Conservation (phyloP, 2,329 filamentous ascomycete species). For the Trichophyton schoenleinii region DNA sequence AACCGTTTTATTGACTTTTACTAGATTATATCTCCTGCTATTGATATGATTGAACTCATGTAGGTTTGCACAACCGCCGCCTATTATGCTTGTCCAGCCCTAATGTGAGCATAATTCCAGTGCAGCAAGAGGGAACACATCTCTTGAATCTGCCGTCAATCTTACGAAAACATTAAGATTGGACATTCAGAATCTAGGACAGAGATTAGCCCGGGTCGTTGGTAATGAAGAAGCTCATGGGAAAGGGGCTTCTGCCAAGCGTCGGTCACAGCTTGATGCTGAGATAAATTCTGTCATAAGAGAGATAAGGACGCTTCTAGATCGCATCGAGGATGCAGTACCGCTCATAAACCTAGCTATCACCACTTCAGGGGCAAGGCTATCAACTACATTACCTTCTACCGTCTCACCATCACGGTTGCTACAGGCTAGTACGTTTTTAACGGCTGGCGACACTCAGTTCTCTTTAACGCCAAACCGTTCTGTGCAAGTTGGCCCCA, state of each 20-base stretch:
- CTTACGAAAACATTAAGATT: conserved; percentile 71
- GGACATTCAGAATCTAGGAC: conserved; percentile 70
- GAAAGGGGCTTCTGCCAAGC: conserved; percentile 27
- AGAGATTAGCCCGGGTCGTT: conserved; percentile 55
- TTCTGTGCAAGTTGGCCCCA: conserved; percentile 71
- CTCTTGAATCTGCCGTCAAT: conserved; percentile 70
- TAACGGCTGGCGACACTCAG: conserved; percentile 74
- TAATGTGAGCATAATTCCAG: conserved; percentile 23
- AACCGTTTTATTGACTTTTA: conserved; percentile 1
- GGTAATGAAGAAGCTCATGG: conserved; percentile 42
- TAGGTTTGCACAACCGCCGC: conserved; percentile 26
- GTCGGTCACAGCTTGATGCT: conserved; percentile 45
- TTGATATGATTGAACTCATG: conserved; percentile 88
- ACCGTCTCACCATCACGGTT: conserved; percentile 82
- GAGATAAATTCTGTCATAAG: conserved; percentile 58
- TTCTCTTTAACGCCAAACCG: conserved; percentile 54
- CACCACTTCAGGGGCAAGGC: conserved; percentile 77
- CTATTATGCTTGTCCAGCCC: conserved; percentile 8
- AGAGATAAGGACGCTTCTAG: conserved; percentile 63
- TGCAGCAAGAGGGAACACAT: conserved; percentile 62
- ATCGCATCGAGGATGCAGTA: conserved; percentile 77
- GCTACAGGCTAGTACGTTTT: conserved; percentile 80
- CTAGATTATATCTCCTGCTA: conserved; percentile 75
- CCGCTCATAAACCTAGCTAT: conserved; percentile 88
- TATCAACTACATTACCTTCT: conserved; percentile 65